Base-by-base conservation (phyloP, 2,329 filamentous ascomycete species). In the Sphaerulina vaccinii region DNA sequence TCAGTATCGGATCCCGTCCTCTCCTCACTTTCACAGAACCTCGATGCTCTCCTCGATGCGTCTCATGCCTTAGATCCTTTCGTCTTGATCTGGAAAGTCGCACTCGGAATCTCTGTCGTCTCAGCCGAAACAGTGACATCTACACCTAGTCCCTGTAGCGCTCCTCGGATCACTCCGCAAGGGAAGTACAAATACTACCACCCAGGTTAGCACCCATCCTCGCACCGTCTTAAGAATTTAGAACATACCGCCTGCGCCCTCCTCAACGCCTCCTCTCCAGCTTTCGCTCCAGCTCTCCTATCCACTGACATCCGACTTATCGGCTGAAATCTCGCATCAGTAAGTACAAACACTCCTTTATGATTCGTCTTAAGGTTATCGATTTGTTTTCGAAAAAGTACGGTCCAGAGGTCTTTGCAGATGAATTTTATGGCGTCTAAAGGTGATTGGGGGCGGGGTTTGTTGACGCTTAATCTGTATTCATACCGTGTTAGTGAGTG, bases 321-420 rank as follows among this genome's bases (percentile, higher is more conserved):
- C 0, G 92, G 91, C 42, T 89, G 86, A 74, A 99, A 99, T 8
- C 86, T 78, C 68, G 90, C 90, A 73, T 99, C 93, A 11, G 92
- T 97, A 46, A 99, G 76, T 37, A 99, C 93, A 71, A 96, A 99
- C 61, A 97, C 90, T 44, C 93, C 93, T 63, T 93, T 79, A 70
- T 99, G 93, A 68, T 99, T 99, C 7, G 93, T 99, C 74, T 99
- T 99, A 40, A 99, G 79, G 69, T 99, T 99, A 72, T 99, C 93
- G 66, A 99, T 89, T 71, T 97, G 95, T 73, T 99, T 99, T 68
- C 88, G 82, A 72, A 96, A 99, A 13, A 96, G 82, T 16, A 97
- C 79, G 27, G 84, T 90, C 93, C 93, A 99, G 38, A 99, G 79
- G 70, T 99, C 93, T 76, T 99, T 99, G 81, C 93, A 99, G 43